Evolutionary conservation across 75 land plant genomes (phyloP).

Genomic region (Ceratopteris richardii): DNA sequence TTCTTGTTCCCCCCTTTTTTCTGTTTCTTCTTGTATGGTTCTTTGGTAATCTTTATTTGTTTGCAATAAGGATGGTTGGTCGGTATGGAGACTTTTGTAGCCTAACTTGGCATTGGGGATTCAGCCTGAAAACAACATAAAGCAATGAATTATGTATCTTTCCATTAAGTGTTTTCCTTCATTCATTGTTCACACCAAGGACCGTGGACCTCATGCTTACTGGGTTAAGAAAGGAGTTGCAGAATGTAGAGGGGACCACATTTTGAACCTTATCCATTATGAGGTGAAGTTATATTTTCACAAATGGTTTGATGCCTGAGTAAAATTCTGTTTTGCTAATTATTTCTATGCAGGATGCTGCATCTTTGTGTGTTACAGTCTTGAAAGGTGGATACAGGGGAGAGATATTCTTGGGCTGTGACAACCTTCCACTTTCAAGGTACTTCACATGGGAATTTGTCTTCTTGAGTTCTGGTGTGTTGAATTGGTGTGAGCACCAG

Average conservation of each 20-base stretch:
- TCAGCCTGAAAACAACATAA: too few relatives aligned
- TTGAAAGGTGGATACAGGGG: conserved; percentile 51
- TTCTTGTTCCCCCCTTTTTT: too few relatives aligned
- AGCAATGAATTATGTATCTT: too few relatives aligned
- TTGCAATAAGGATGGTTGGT: too few relatives aligned
- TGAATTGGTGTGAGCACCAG: neutral
- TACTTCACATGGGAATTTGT: conserved; percentile 3
- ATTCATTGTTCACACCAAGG: conserved; percentile 38
- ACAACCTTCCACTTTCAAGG: conserved; percentile 90
- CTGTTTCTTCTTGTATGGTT: too few relatives aligned
- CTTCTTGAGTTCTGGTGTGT: neutral
- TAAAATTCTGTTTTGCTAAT: too few relatives aligned
- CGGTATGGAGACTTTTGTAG: too few relatives aligned
- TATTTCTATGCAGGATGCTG: conserved; percentile 73
- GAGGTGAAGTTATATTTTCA: conserved; percentile 53
- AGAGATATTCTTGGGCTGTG: conserved; percentile 83
- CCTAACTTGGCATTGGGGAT: too few relatives aligned
- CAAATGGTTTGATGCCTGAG: too few relatives aligned
- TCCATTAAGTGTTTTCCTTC: too few relatives aligned
- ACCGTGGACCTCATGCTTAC: conserved; percentile 84
- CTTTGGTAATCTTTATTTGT: too few relatives aligned
- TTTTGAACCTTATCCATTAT: conserved; percentile 88
- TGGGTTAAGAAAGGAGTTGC: conserved; percentile 69
- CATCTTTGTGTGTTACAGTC: conserved; percentile 66
- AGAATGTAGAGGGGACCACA: conserved; percentile 72